Evolutionary conservation across 139 green algal genomes (phyloP), one percentile per base, ranked within the genome.

Genomic region (Chlamydomonas incerta): DNA sequence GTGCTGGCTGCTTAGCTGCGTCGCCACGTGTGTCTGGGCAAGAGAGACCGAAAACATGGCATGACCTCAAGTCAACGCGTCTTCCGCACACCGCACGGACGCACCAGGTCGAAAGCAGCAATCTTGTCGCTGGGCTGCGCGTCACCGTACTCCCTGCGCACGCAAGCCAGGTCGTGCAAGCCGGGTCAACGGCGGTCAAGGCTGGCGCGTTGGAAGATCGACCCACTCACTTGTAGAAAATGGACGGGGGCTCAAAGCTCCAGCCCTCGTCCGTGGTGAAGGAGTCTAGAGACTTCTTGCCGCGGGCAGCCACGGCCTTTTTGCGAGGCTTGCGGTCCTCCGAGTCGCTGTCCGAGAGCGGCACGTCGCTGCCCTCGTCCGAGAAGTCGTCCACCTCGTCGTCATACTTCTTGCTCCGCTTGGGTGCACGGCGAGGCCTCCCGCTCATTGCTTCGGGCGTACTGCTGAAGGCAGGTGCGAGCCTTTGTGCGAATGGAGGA

Each of bases 91-190:
- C 50, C 50, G 14, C 11, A 10, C 50, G 10, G 10, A 17, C 77
- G 24, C 55, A 93, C 91, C 80, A 97, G 58, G 58, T 97, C 95
- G 75, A 97, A 94, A 0, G 89, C 93, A 2, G 95, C 95, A 68
- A 97, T 95, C 80, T 94, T 95, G 1, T 70, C 34, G 1, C 28
- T 57, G 0, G 82, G 71, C 63, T 91, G 37, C 11, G 69, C 55
- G 20, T 69, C 58, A 5, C 80, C 88, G 66, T 87, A 90, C 15
- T 86, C 68, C 68, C 90, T 93, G 63, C 33, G 58, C 52, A 10
- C 10, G 69, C 20, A 1, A 74, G 26, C 13, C 2, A 9, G 41
- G 41, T 50, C 21, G 1, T 33, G 35, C 6, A 15, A 74, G 21
- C 67, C 37, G n/a, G 14, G 35, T 57, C 69, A 6, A 47, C 15